phyloP scores from a whole-genome alignment of 768 basidiomycete species.

The Tricholoma matsutake region DNA sequence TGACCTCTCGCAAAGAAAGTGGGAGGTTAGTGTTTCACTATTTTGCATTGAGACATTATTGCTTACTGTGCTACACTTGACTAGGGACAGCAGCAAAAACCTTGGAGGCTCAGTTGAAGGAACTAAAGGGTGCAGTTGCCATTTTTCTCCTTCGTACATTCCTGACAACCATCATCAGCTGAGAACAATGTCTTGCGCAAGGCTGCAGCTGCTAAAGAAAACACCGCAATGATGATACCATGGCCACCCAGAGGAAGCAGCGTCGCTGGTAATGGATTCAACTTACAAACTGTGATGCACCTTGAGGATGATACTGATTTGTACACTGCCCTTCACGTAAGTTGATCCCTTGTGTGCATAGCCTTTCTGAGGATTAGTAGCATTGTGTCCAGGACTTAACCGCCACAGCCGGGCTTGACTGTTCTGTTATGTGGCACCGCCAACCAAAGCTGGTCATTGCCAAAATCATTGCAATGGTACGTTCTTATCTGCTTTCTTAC shows the following conservation, averaged over 20 bases:
- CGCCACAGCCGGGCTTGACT: not conserved
- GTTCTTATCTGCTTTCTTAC: not conserved
- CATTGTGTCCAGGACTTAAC: not conserved
- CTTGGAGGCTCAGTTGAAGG: not conserved
- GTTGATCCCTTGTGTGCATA: not conserved
- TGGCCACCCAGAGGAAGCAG: not conserved
- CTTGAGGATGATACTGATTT: not conserved
- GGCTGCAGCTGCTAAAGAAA: not conserved
- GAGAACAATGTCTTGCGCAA: not conserved
- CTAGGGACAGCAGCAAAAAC: not conserved
- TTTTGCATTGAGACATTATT: not conserved
- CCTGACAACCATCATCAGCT: not conserved
- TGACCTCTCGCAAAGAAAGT: not conserved
- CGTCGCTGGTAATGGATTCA: not conserved
- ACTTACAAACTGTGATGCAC: not conserved
- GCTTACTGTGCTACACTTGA: not conserved
- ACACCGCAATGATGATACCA: not conserved
- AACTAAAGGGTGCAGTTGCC: not conserved
- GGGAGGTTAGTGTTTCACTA: not conserved
- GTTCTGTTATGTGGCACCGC: not conserved
- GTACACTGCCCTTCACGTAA: not conserved
- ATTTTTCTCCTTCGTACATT: not conserved
- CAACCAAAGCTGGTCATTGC: not conserved
- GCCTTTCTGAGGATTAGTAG: constrained; percentile 1
- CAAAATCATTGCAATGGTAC: constrained; percentile 2